A percentile compares a stretch with the other conserved stretches of the same genome.
phyloP scores from a whole-genome alignment of 176 grass and related monocot species.

The Pharus latifolius region DNA sequence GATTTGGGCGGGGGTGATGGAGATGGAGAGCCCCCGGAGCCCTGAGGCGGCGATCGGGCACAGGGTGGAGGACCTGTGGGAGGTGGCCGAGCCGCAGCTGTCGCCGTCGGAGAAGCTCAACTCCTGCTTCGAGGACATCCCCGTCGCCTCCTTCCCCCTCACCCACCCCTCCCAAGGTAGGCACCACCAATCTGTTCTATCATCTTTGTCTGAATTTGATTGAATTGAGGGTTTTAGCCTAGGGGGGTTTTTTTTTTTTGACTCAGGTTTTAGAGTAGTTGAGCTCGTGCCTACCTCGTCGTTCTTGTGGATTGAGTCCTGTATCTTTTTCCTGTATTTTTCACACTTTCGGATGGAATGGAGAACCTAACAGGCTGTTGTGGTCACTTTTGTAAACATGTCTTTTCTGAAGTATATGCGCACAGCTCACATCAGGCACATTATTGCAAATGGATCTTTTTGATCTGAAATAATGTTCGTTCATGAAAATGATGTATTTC shows the following conservation, averaged over 20 bases:
- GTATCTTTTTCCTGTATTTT: not conserved
- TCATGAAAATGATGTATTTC: not conserved
- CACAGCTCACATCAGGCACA: not conserved
- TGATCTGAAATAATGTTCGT: not conserved
- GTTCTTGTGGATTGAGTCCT: not conserved
- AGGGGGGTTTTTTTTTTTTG: too few species aligned
- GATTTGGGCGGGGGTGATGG: not conserved
- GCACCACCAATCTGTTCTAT: not conserved
- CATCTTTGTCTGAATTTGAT: too few species aligned
- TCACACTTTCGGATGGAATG: not conserved
- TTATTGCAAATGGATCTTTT: not conserved
- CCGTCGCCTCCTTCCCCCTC: constrained; percentile 64
- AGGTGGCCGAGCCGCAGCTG: constrained; percentile 82
- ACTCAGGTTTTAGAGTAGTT: too few species aligned
- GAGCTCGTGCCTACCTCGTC: not conserved
- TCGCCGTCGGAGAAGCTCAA: constrained; percentile 94
- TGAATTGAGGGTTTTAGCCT: too few species aligned
- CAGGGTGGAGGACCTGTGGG: constrained; percentile 89
- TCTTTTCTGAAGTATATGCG: not conserved
- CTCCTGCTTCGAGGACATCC: constrained; percentile 85
- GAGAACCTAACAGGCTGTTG: not conserved
- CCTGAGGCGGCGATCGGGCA: constrained; percentile 91
- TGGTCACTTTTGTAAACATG: not conserved
- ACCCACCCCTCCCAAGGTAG: constrained; percentile 48
- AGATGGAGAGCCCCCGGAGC: constrained; percentile 68